phyloP scores from a whole-genome alignment of 2,329 filamentous ascomycete genomes.

The Teratosphaeria epicoccoides region DNA sequence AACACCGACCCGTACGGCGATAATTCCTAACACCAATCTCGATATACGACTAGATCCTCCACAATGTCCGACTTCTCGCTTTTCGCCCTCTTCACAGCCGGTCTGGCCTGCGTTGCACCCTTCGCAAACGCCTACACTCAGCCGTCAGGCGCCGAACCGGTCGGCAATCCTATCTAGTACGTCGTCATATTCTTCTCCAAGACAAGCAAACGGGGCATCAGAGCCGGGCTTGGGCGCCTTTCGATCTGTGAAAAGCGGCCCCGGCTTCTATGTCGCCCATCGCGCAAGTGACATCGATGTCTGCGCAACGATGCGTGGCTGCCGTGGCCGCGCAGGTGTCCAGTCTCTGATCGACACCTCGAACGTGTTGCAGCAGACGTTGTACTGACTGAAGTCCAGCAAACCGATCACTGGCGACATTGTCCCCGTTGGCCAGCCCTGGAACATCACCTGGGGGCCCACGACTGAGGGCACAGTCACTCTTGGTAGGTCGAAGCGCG shows the following conservation, averaged over 20 bases:
- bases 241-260: neutral
- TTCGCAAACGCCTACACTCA: conserved; percentile 37
- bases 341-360: no score
- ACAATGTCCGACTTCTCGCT: conserved; percentile 24
- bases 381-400: neutral
- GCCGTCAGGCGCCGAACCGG: conserved; percentile 16
- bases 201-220: neutral
- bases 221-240: neutral
- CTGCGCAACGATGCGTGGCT: neutral
- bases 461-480: conserved; percentile 41
- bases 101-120: conserved; percentile 40
- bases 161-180: conserved; percentile 44
- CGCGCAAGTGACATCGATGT: neutral
- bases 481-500: conserved; percentile 26
- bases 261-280: neutral
- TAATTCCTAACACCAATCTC: conserved; percentile 1
- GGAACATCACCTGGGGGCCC: conserved; percentile 40
- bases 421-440: conserved; percentile 39
- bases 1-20: neutral
- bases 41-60: conserved; percentile 9
- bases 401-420: conserved; percentile 15
- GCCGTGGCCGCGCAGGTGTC: neutral
- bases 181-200: neutral
- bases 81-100: conserved; percentile 41
- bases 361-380: no score